Evolutionary conservation across 345 rosid species (phyloP).

Genomic region (Camelina hispida): DNA sequence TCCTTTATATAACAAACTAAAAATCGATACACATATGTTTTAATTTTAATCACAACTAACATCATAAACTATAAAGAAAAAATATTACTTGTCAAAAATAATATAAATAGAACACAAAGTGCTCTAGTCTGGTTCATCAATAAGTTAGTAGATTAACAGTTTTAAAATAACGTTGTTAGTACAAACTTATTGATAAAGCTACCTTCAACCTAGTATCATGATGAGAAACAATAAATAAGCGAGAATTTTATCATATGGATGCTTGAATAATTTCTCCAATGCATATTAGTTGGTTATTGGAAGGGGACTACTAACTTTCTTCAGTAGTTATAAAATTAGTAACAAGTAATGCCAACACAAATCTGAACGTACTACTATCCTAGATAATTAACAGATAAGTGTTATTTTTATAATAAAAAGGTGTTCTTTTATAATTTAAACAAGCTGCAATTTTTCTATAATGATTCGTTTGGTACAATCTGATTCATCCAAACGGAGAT

Average conservation of each 20-base stretch:
- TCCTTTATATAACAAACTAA: background rate
- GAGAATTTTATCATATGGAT: background rate
- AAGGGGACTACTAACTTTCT: conserved; percentile 18
- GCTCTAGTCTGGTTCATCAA: background rate
- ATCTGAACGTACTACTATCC: conserved; percentile 17
- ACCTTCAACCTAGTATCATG: background rate
- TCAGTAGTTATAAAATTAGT: background rate
- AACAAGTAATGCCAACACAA: conserved; percentile 35
- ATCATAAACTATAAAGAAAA: background rate
- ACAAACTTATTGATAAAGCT: too few species aligned
- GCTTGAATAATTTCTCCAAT: background rate
- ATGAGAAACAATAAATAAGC: background rate
- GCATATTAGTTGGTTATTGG: conserved; percentile 8
- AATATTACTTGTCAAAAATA: background rate
- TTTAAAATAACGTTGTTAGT: background rate
- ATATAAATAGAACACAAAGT: background rate
- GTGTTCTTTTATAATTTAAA: background rate
- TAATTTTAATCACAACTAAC: background rate
- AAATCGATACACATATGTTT: background rate
- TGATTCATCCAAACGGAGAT: conserved; percentile 38
- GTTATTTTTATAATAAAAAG: background rate
- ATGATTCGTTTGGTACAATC: conserved; percentile 13
- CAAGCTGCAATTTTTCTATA: conserved; percentile 26
- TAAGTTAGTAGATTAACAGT: background rate
- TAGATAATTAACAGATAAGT: background rate